Evolutionary conservation across 768 basidiomycete genomes (phyloP).

Genomic region (Naganishia antarctica): DNA sequence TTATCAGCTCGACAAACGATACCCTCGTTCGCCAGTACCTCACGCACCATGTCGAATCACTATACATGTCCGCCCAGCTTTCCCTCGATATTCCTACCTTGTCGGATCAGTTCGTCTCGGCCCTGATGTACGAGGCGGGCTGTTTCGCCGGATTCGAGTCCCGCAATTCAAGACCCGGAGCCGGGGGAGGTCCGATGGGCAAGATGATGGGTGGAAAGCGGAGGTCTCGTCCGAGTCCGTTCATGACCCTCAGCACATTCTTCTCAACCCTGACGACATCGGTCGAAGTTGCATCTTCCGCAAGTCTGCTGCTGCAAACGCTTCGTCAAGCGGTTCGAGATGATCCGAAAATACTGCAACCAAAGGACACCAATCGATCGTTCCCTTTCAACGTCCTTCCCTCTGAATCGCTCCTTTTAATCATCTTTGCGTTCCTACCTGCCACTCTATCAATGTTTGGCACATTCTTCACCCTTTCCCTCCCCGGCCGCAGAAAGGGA

Average conservation of each 20-base stretch:
- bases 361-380: background rate
- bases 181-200: background rate
- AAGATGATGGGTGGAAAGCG: slow-evolving; percentile 16
- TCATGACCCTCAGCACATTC: slow-evolving; percentile 21
- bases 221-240: slow-evolving; percentile 10
- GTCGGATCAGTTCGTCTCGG: slow-evolving; percentile 28
- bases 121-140: slow-evolving; percentile 35
- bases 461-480: slow-evolving; percentile 22
- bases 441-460: slow-evolving; percentile 24
- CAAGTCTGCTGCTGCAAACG: slow-evolving; percentile 11
- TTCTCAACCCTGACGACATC: slow-evolving; percentile 20
- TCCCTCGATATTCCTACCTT: slow-evolving; percentile 38
- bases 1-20: slow-evolving; percentile 22
- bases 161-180: slow-evolving; percentile 1
- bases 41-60: slow-evolving; percentile 31
- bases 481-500: background rate
- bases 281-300: slow-evolving; percentile 21
- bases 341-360: background rate
- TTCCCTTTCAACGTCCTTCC: slow-evolving; percentile 37
- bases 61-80: slow-evolving; percentile 34
- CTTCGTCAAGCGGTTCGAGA: slow-evolving; percentile 13
- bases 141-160: slow-evolving; percentile 33
- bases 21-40: slow-evolving; percentile 28
- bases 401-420: slow-evolving; percentile 45
- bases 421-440: slow-evolving; percentile 30